A percentile compares a stretch with the other conserved stretches of the same genome.
Evolutionary conservation across 2,329 filamentous ascomycete species (phyloP).

Genomic region (Metarhizium sp.): DNA sequence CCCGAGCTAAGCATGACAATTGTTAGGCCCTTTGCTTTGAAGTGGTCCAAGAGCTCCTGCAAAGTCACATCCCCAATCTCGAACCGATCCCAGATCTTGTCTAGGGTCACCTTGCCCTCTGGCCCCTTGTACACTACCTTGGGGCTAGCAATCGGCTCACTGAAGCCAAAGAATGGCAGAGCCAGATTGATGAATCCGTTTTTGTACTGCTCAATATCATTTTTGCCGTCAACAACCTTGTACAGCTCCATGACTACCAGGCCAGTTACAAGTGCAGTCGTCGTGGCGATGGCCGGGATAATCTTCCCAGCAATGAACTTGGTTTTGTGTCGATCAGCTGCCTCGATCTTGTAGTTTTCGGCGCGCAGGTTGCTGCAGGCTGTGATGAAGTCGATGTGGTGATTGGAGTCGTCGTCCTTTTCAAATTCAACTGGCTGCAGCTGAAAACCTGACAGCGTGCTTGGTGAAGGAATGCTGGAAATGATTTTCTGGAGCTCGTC

Average conservation of each 20-base stretch:
- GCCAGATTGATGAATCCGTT: slow-evolving; percentile 97
- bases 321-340: slow-evolving; percentile 91
- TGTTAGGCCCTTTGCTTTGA: slow-evolving; percentile 69
- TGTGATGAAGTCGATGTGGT: slow-evolving; percentile 98
- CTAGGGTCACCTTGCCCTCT: slow-evolving; percentile 70
- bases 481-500: slow-evolving; percentile 67
- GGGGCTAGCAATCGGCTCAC: slow-evolving; percentile 86
- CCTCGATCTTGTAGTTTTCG: slow-evolving; percentile 94
- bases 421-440: slow-evolving; percentile 91
- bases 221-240: slow-evolving; percentile 94
- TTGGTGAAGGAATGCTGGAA: slow-evolving; percentile 65
- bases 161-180: slow-evolving; percentile 96
- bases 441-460: slow-evolving; percentile 77
- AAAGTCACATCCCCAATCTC: slow-evolving; percentile 82
- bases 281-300: slow-evolving; percentile 96
- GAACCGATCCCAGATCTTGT: slow-evolving; percentile 98
- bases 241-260: slow-evolving; percentile 87
- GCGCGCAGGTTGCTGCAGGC: slow-evolving; percentile 93
- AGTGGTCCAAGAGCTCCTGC: slow-evolving; percentile 71
- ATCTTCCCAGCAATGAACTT: slow-evolving; percentile 99
- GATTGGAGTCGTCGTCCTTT: slow-evolving; percentile 96
- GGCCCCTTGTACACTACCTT: slow-evolving; percentile 84
- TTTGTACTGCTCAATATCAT: slow-evolving; percentile 97
- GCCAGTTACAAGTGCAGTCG: slow-evolving; percentile 89
- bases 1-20: slow-evolving; percentile 96